These are phyloP conservation scores for Zygosaccharomyces kombuchaensis DNA, from an alignment of 805 yeast genomes.

Conservation along the genomic window DNA sequence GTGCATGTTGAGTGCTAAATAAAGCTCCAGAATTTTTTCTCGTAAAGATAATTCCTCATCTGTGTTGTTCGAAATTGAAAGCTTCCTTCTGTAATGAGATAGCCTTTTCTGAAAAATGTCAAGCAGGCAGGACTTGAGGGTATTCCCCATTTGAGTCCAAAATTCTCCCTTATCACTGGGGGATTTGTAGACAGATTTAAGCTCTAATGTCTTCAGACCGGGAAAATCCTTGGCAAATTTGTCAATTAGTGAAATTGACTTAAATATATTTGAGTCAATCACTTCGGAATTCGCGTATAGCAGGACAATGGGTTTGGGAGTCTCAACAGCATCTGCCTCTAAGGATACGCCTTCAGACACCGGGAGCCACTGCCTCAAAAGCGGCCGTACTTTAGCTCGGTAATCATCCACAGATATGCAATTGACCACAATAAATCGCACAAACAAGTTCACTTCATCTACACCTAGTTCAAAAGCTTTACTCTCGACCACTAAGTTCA, in stretches of 20 bases:
- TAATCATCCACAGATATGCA: slow-evolving; percentile 69
- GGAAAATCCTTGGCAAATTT: slow-evolving; percentile 35
- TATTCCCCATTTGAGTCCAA: slow-evolving; percentile 27
- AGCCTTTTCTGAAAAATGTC: slow-evolving; percentile 29
- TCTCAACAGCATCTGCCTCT: slow-evolving; percentile 1
- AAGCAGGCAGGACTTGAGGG: slow-evolving; percentile 22
- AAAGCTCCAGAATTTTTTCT: slow-evolving; percentile 28
- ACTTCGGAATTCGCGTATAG: slow-evolving; percentile 32
- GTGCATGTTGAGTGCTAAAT: slow-evolving; percentile 24
- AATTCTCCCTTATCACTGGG: slow-evolving; percentile 28
- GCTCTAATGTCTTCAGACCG: slow-evolving; percentile 25
- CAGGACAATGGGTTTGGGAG: slow-evolving; percentile 23
- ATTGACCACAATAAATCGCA: slow-evolving; percentile 64
- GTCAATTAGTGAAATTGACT: slow-evolving; percentile 30
- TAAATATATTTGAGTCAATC: slow-evolving; percentile 31
- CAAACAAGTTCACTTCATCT: slow-evolving; percentile 41
- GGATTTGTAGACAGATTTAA: slow-evolving; percentile 34
- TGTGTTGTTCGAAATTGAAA: slow-evolving; percentile 7
- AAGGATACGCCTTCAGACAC: slow-evolving; percentile 8
- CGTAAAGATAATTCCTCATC: slow-evolving; percentile 16
- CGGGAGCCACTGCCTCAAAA: slow-evolving; percentile 74
- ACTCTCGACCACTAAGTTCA: slow-evolving; percentile 22
- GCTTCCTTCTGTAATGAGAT: slow-evolving; percentile 9
- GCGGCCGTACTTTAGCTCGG: slow-evolving; percentile 73
- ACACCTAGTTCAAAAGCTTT: slow-evolving; percentile 3